Percentiles rank a stretch among this genome's conserved stretches.
Evolutionary conservation across 805 yeast species (phyloP).

Genomic region (Saccharomyces paradoxus): DNA sequence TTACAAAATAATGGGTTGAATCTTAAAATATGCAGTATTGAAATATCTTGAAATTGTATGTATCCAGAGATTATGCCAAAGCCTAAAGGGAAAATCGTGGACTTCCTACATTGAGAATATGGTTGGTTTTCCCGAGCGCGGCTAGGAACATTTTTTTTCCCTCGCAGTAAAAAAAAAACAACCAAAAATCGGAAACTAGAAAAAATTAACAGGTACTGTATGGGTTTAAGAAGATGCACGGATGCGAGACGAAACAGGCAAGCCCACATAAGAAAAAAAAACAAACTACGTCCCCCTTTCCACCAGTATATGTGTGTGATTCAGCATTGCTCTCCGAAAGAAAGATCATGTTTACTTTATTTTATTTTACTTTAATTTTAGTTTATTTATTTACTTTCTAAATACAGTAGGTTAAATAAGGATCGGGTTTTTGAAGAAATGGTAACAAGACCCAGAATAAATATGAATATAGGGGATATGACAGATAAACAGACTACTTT

Average conservation of each 20-base stretch:
- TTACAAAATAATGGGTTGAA: background rate
- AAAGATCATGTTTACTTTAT: too few relatives aligned
- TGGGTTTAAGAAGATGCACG: background rate
- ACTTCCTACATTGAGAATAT: background rate
- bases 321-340: too few relatives aligned
- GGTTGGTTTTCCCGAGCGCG: background rate
- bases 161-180: background rate
- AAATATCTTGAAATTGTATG: background rate
- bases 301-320: too few relatives aligned
- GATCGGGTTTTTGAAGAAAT: background rate
- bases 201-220: background rate
- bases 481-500: conserved; percentile 40
- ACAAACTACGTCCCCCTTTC: too few relatives aligned
- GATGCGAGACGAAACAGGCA: background rate
- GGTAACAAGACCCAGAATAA: background rate
- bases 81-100: background rate
- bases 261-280: too few relatives aligned
- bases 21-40: background rate
- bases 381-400: background rate
- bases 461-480: background rate
- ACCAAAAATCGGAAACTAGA: background rate
- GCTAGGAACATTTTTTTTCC: background rate
- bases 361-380: background rate
- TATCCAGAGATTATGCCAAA: background rate
- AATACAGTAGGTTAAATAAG: background rate